Conservation (phyloP, 805 yeast species). For the Starmera quercuum region DNA sequence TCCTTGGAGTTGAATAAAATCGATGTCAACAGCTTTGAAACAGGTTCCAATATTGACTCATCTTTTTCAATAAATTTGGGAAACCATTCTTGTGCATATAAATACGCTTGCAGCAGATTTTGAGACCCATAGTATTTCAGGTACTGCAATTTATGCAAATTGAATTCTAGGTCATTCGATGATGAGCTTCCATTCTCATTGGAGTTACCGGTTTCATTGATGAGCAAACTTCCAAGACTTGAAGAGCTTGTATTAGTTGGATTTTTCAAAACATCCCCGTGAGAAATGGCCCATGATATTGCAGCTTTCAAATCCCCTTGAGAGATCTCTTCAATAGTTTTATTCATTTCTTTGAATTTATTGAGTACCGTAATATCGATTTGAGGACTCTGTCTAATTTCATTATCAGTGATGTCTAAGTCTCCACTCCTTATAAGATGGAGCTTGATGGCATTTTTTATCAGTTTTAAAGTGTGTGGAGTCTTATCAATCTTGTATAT, state of each 20-base stretch:
- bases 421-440: conserved; percentile 44
- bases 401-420: conserved; percentile 24
- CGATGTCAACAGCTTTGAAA: conserved; percentile 38
- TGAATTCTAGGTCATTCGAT: conserved; percentile 31
- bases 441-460: conserved; percentile 35
- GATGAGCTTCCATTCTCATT: conserved; percentile 4
- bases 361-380: conserved; percentile 20
- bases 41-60: conserved; percentile 24
- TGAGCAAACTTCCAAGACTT: conserved; percentile 14
- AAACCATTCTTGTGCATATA: conserved; percentile 36
- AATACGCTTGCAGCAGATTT: conserved; percentile 24
- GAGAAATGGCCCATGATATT: conserved; percentile 36
- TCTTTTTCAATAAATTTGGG: conserved; percentile 32
- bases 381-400: conserved; percentile 23
- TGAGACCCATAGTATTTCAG: conserved; percentile 21
- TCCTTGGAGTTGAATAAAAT: conserved; percentile 16
- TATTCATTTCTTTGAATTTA: conserved; percentile 34
- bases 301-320: conserved; percentile 35
- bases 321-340: conserved; percentile 29
- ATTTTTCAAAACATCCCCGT: conserved; percentile 12
- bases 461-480: conserved; percentile 12
- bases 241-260: conserved; percentile 11
- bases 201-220: conserved; percentile 13
- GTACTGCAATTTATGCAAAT: conserved; percentile 36
- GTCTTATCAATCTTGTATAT: conserved; percentile 22